Conservation (phyloP, 106 monocot genomes). For the Allium sativum region DNA sequence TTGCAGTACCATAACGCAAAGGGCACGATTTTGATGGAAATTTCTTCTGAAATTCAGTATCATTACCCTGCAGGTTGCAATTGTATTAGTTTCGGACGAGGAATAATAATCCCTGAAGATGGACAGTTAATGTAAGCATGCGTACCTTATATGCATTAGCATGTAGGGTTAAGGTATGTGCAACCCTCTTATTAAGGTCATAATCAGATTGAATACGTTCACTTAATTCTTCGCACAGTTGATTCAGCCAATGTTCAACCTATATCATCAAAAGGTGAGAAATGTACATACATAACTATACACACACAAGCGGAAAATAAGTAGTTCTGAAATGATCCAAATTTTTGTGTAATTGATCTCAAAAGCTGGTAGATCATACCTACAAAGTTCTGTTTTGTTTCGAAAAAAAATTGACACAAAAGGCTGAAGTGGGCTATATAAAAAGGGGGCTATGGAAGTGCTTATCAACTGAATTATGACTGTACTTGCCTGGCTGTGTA, state of each 20-base stretch:
- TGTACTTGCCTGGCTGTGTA: too few species aligned
- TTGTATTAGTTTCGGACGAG: neutral
- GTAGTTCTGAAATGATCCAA: too few species aligned
- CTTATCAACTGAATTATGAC: too few species aligned
- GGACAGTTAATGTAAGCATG: neutral
- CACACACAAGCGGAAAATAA: too few species aligned
- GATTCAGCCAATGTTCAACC: constrained; percentile 86
- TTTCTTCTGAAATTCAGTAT: constrained; percentile 38
- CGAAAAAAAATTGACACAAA: too few species aligned
- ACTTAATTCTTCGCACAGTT: constrained; percentile 87
- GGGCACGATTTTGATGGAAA: constrained; percentile 96
- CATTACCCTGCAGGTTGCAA: constrained; percentile 35
- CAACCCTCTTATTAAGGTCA: constrained; percentile 71
- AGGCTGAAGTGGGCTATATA: too few species aligned
- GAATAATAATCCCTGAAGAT: neutral
- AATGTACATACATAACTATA: neutral
- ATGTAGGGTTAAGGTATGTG: constrained; percentile 79
- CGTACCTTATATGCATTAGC: constrained; percentile 68
- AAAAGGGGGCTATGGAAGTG: too few species aligned
- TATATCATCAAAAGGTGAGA: constrained; percentile 12
- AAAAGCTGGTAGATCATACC: too few species aligned
- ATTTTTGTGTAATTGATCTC: too few species aligned
- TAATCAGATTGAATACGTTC: constrained; percentile 81
- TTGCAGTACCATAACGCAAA: constrained; percentile 68
- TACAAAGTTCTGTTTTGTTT: too few species aligned